phyloP scores from a whole-genome alignment of 2,329 filamentous ascomycete genomes.

The Magnaporthiopsis rhizophila region DNA sequence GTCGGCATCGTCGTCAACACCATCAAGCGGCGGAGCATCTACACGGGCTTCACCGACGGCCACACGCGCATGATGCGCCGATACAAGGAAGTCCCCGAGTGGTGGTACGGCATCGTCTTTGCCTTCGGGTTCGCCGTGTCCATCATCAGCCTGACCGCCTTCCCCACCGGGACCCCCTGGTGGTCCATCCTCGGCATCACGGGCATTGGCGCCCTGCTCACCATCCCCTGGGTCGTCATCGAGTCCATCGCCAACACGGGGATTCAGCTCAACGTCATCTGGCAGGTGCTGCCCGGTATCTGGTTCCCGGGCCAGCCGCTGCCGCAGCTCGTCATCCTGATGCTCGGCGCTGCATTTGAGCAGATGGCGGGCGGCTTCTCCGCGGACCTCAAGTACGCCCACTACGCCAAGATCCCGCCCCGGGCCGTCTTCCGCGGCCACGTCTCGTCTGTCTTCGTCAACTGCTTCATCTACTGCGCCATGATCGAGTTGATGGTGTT shows the following conservation, averaged over 20 bases:
- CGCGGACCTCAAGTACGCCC: constrained; percentile 32
- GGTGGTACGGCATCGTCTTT: constrained; percentile 36
- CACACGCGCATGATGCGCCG: constrained; percentile 33
- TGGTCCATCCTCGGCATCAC: constrained; percentile 25
- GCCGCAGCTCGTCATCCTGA: constrained; percentile 5
- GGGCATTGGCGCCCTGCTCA: constrained; percentile 17
- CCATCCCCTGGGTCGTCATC: constrained; percentile 7
- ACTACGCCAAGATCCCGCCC: constrained; percentile 34
- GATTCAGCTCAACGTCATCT: constrained; percentile 5
- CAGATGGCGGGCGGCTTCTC: constrained; percentile 12
- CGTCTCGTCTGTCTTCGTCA: constrained; percentile 35
- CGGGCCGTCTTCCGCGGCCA: constrained; percentile 31
- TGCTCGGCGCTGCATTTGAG: constrained; percentile 6
- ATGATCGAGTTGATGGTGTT: constrained; percentile 34
- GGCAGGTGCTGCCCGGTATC: constrained; percentile 6
- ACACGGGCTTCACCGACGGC: constrained; percentile 32
- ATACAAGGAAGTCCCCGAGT: constrained; percentile 38
- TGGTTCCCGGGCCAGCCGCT: constrained; percentile 6
- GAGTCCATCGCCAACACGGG: constrained; percentile 6
- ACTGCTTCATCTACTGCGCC: constrained; percentile 30
- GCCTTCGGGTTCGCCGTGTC: constrained; percentile 18
- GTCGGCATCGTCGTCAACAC: constrained; percentile 29
- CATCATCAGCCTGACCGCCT: constrained; percentile 25
- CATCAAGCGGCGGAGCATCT: constrained; percentile 28
- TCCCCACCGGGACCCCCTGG: constrained; percentile 22